Base-by-base conservation (phyloP, 495 filamentous ascomycete species). In the Cryomyces antarcticus region DNA sequence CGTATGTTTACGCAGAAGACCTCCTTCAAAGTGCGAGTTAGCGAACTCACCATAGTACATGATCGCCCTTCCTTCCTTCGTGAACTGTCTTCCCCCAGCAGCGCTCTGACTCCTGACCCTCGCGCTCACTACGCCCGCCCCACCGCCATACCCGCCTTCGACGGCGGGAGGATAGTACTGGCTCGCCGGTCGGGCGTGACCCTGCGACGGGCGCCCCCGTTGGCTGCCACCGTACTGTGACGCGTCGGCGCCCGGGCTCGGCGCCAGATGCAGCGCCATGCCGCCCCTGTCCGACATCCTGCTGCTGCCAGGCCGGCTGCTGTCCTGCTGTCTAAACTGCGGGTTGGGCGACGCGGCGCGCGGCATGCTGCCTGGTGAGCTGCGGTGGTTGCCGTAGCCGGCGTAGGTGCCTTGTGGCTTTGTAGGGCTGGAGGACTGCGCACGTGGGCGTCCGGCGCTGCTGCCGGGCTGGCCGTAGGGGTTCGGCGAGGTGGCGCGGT, bases 11-110 rank as follows among this genome's bases (percentile, higher is more conserved):
- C 17, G 17, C 17, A 24, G 17, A 24, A 24, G 17, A 1, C 17
- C 17, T 24, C 17, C 17, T 24, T 24, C 17, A 37, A 29, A 9
- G 33, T 13, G 2, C 9, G 33, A 36, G 33, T 13, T 10, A 13
- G 9, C n/a, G 13, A 35, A 67, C 84, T 75, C 70, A 95, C 89
- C 80, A 60, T 82, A 94, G 62, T 93, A 82, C 53, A 99, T 55
- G 53, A 96, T 87, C 38, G 79, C 75, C 45, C 81, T 73, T 29
- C 89, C 92, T 55, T 95, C 87, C 49, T 75, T 72, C 31, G 81
- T 87, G 51, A 76, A 83, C 49, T 87, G 82, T 46, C 78, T 63
- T 9, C 63, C 66, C 30, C 78, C 76, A 31, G 77, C 83, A 46
- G 84, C 66, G 49, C 87, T 93, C 65, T 82, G 80, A 55, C 86